Conservation (phyloP, 306 rosid species). For the Citrullus amarus region DNA sequence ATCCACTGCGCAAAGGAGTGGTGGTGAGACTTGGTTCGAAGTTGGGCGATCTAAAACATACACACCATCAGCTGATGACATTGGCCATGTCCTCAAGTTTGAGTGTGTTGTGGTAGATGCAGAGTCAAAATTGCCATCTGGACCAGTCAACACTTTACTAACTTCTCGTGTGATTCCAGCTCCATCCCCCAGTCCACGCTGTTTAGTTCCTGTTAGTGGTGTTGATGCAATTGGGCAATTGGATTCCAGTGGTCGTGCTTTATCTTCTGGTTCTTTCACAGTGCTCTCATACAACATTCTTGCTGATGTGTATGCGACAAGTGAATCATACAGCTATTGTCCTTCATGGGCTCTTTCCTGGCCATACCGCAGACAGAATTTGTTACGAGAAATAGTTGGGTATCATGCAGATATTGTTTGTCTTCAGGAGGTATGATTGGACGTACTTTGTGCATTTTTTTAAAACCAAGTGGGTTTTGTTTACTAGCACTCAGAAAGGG, state of each 20-base stretch:
- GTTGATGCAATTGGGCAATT: slow-evolving; percentile 57
- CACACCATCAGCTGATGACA: slow-evolving; percentile 79
- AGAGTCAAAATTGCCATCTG: slow-evolving; percentile 56
- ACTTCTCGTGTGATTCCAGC: slow-evolving; percentile 94
- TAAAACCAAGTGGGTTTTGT: neutral
- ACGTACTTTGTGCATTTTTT: neutral
- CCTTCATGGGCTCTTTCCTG: slow-evolving; percentile 99
- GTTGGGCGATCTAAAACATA: slow-evolving; percentile 73
- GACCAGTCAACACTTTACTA: slow-evolving; percentile 51
- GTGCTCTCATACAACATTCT: slow-evolving; percentile 88
- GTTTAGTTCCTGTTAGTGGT: slow-evolving; percentile 38
- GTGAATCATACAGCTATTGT: slow-evolving; percentile 68
- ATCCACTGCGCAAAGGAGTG: slow-evolving; percentile 56
- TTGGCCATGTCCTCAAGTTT: slow-evolving; percentile 86
- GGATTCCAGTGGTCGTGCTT: slow-evolving; percentile 60
- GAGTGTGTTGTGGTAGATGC: slow-evolving; percentile 81
- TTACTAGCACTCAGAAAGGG: neutral
- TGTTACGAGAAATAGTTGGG: slow-evolving; percentile 85
- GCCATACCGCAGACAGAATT: slow-evolving; percentile 94
- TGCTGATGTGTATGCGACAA: slow-evolving; percentile 79
- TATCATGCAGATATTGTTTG: slow-evolving; percentile 89
- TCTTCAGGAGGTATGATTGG: slow-evolving; percentile 78
- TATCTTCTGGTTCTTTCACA: slow-evolving; percentile 67
- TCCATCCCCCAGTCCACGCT: slow-evolving; percentile 86
- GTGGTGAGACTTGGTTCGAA: slow-evolving; percentile 86